phyloP scores from a whole-genome alignment of 2,329 filamentous ascomycete species.

The Calonectria pauciramosa region DNA sequence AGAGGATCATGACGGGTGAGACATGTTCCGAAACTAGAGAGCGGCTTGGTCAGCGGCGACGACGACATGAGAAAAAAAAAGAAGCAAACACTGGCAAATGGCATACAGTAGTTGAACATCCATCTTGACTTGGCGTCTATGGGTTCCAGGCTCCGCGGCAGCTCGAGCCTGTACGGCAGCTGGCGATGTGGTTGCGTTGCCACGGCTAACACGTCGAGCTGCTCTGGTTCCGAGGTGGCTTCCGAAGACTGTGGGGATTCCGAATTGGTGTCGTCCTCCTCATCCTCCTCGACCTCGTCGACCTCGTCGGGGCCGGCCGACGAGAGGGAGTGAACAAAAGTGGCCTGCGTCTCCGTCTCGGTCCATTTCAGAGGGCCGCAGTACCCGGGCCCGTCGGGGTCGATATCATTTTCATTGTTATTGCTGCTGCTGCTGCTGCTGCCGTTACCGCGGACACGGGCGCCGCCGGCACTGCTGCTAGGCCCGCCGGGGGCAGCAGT shows the following conservation, averaged over 20 bases:
- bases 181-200: background rate
- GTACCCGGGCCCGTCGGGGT: conserved; percentile 1
- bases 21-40: conserved; percentile 21
- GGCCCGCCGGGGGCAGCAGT: background rate
- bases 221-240: conserved; percentile 16
- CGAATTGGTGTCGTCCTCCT: conserved; percentile 14
- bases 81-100: background rate
- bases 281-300: background rate
- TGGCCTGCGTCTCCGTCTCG: background rate
- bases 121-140: conserved; percentile 27
- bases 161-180: background rate
- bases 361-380: conserved; percentile 21
- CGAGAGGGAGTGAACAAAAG: background rate
- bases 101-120: conserved; percentile 30
- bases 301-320: background rate
- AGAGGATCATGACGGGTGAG: conserved; percentile 29
- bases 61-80: background rate
- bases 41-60: background rate
- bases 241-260: conserved; percentile 21
- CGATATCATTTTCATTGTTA: background rate
- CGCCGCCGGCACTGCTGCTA: background rate
- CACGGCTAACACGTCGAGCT: background rate
- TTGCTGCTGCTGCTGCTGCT: background rate
- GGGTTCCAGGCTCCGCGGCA: conserved; percentile 1
- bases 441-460: background rate